phyloP scores from a whole-genome alignment of 495 filamentous ascomycete species.

The Bryoglossum gracile region DNA sequence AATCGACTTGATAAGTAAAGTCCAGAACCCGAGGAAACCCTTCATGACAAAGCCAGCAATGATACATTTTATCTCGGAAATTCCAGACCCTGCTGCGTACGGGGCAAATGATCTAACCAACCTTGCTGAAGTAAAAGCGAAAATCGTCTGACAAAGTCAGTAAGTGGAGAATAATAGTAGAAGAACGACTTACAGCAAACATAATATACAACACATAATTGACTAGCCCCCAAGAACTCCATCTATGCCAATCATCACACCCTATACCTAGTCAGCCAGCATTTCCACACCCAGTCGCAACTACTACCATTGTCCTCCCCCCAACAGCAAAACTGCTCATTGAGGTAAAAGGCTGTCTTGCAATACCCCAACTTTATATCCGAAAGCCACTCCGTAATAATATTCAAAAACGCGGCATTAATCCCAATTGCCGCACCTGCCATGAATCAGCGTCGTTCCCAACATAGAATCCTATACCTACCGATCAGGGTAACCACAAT shows the following conservation, averaged over 20 bases:
- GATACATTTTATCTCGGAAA: constrained; percentile 99
- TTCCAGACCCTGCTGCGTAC: constrained; percentile 94
- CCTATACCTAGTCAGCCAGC: constrained; percentile 40
- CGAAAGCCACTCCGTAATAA: constrained; percentile 93
- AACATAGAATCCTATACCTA: too few relatives aligned
- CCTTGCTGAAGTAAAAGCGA: constrained; percentile 73
- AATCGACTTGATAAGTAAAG: constrained; percentile 88
- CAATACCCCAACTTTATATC: constrained; percentile 95
- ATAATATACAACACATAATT: constrained; percentile 88
- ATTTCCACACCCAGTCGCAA: constrained; percentile 14
- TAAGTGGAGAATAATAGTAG: neutral
- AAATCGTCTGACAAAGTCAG: constrained; percentile 40
- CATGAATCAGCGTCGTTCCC: constrained; percentile 7
- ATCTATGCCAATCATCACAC: constrained; percentile 83
- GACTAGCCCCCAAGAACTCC: constrained; percentile 68
- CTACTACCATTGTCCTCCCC: constrained; percentile 74
- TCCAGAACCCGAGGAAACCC: constrained; percentile 90
- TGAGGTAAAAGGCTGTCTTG: constrained; percentile 91
- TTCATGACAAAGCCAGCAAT: constrained; percentile 99
- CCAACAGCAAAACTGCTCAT: constrained; percentile 98
- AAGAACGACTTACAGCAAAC: constrained; percentile 59
- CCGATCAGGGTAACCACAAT: constrained; percentile 92
- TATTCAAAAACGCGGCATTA: constrained; percentile 91
- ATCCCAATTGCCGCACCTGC: constrained; percentile 76
- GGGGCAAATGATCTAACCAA: constrained; percentile 92